Conservation (phyloP, 345 rosid genomes). For the Odontarrhena argentea region DNA sequence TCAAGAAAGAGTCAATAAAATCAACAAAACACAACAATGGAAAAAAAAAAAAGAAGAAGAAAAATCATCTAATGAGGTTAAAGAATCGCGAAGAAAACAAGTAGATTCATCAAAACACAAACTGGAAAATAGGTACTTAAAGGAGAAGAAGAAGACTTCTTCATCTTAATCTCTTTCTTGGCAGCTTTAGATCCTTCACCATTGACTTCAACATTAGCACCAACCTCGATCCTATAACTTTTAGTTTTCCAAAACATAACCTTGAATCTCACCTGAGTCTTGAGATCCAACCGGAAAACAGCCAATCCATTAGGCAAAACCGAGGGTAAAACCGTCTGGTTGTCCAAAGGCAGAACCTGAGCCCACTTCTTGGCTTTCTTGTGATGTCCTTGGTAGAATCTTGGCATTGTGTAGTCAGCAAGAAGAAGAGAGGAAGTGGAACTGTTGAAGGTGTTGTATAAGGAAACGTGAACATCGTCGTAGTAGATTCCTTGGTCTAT, state of each 20-base stretch:
- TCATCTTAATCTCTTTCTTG: constrained; percentile 49
- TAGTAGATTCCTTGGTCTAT: too few relatives aligned
- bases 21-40: neutral
- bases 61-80: constrained; percentile 1
- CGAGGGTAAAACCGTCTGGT: constrained; percentile 40
- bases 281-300: constrained; percentile 64
- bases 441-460: too few relatives aligned
- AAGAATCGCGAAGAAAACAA: constrained; percentile 22
- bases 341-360: constrained; percentile 26
- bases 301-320: constrained; percentile 43
- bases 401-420: constrained; percentile 11
- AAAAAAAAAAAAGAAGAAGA: neutral
- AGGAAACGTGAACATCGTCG: too few relatives aligned
- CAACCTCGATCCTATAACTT: constrained; percentile 40
- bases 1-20: constrained; percentile 6
- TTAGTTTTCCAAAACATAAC: constrained; percentile 60
- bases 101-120: constrained; percentile 31
- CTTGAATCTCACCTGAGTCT: constrained; percentile 66
- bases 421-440: too few relatives aligned
- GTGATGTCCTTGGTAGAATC: constrained; percentile 46
- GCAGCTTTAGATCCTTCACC: constrained; percentile 37
- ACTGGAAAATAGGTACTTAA: constrained; percentile 17
- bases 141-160: constrained; percentile 27
- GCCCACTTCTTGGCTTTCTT: constrained; percentile 60
- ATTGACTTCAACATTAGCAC: too few relatives aligned